These are phyloP conservation scores for Diaporthe citri DNA, from an alignment of 2,329 filamentous ascomycete species.

Conservation along the genomic window DNA sequence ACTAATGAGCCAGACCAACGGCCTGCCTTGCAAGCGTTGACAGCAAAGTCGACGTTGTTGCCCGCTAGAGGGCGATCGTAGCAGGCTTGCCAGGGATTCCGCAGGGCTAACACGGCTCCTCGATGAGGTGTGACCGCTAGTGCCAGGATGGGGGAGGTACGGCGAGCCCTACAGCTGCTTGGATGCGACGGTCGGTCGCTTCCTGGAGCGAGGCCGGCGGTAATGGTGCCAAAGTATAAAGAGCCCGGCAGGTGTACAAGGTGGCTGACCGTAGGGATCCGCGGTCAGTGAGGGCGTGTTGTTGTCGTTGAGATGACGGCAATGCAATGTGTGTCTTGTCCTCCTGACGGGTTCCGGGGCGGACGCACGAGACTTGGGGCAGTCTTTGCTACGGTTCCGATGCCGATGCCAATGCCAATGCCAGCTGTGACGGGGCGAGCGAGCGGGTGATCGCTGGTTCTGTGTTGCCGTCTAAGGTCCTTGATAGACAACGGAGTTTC, in stretches of 20 bases:
- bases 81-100: slow-evolving; percentile 24
- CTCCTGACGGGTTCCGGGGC: slow-evolving; percentile 33
- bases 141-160: slow-evolving; percentile 32
- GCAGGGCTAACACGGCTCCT: slow-evolving; percentile 33
- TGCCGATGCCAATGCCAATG: slow-evolving; percentile 23
- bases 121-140: slow-evolving; percentile 36
- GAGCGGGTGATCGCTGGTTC: slow-evolving; percentile 1
- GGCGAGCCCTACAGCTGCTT: slow-evolving; percentile 10
- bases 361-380: slow-evolving; percentile 28
- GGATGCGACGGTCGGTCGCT: slow-evolving; percentile 22
- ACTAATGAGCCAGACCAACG: slow-evolving; percentile 36
- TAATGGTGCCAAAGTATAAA: slow-evolving; percentile 34
- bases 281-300: slow-evolving; percentile 20
- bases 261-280: slow-evolving; percentile 28
- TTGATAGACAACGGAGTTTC: slow-evolving; percentile 17
- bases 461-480: background rate
- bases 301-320: slow-evolving; percentile 35
- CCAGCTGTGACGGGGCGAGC: slow-evolving; percentile 15
- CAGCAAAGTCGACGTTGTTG: slow-evolving; percentile 20
- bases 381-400: slow-evolving; percentile 22
- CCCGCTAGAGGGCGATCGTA: slow-evolving; percentile 26
- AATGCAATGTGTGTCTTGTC: slow-evolving; percentile 38
- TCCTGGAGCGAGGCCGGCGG: slow-evolving; percentile 30
- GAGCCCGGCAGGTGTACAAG: background rate
- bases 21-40: slow-evolving; percentile 40